Percentiles rank a stretch among this genome's conserved stretches.
phyloP scores from a whole-genome alignment of 2,329 filamentous ascomycete genomes.

The Hortaea sp. region DNA sequence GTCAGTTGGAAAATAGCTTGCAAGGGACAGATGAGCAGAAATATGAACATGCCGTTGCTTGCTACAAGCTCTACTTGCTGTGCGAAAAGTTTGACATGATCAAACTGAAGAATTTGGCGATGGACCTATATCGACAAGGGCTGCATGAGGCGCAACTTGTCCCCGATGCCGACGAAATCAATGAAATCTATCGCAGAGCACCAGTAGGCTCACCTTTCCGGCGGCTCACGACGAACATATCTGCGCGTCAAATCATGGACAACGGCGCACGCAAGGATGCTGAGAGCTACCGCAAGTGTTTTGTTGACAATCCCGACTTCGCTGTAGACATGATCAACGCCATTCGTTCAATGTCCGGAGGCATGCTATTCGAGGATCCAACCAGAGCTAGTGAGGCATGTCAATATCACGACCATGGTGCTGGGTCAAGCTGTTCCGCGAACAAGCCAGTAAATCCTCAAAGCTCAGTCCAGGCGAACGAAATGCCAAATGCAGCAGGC shows the following conservation, averaged over 20 bases:
- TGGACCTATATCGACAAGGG: conserved; percentile 44
- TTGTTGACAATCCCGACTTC: conserved; percentile 41
- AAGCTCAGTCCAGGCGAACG: background rate
- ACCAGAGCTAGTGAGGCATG: conserved; percentile 35
- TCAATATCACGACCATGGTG: conserved; percentile 42
- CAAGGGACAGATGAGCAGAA: conserved; percentile 38
- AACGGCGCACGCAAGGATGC: conserved; percentile 41
- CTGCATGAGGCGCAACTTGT: conserved; percentile 41
- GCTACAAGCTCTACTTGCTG: conserved; percentile 43
- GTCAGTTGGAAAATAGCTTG: conserved; percentile 40
- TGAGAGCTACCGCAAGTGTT: conserved; percentile 40
- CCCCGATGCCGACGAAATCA: conserved; percentile 45
- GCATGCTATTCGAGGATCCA: conserved; percentile 43
- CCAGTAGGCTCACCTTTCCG: conserved; percentile 38
- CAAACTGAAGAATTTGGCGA: conserved; percentile 43
- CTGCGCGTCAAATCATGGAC: conserved; percentile 49
- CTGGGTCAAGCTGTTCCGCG: conserved; percentile 18
- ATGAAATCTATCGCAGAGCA: conserved; percentile 42
- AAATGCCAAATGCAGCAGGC: background rate
- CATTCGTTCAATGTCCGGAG: conserved; percentile 40
- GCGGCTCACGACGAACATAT: conserved; percentile 42
- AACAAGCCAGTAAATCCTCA: background rate
- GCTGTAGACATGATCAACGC: conserved; percentile 44
- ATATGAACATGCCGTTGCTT: conserved; percentile 45
- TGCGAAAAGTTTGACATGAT: conserved; percentile 43